Base-by-base conservation (phyloP, 192 early-diverging fungal genomes). In the Allomyces javanicus region DNA sequence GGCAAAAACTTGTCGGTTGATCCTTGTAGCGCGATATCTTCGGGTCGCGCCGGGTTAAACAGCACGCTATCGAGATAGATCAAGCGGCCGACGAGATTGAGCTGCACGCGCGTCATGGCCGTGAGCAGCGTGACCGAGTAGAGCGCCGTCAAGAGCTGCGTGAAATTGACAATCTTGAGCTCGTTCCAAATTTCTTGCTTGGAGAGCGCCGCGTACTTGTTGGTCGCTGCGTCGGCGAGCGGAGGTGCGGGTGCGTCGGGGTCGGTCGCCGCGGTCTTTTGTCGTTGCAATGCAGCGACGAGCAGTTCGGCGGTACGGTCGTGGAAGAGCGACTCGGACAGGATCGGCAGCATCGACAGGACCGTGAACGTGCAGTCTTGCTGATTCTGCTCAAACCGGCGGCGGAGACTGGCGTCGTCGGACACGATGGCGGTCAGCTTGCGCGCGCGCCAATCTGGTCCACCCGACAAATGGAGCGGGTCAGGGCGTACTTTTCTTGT, bases 381-480 rank as follows among this genome's bases (percentile, higher is more conserved):
- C 70, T 91, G 90, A 75, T 94, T 94, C 79, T 94, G 90, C 68
- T 94, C 88, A 72, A 95, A 97, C 19, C 94, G 84, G 64, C 88
- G 77, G 63, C 85, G 88, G 65, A 94, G 80, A 68, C 86, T 92
- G 71, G 77, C 68, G 67, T 71, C 72, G 19, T 9, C n/a, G n/a
- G n/a, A n/a, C 40, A 64, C 61, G 23, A 26, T 24, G 19, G 74
- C 21, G 75, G n/a, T 23, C 45, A 68, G 19, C 44, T 71, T 62
- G 40, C 62, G 22, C 3, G 24, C 14, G 12, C 10, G 24, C 25
- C 63, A 62, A 22, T 25, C 27, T 67, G 1, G 4, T 43, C 44
- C 7, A 23, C 66, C 50, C 22, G 68, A 21, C n/a, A 45, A 50
- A 25, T 44, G 6, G 68, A 65, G 50, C 63, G 27, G 26, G 50